Evolutionary conservation across 257 asterid genomes (phyloP), one percentile per base, ranked within the genome.

Genomic region (Lantana camara): DNA sequence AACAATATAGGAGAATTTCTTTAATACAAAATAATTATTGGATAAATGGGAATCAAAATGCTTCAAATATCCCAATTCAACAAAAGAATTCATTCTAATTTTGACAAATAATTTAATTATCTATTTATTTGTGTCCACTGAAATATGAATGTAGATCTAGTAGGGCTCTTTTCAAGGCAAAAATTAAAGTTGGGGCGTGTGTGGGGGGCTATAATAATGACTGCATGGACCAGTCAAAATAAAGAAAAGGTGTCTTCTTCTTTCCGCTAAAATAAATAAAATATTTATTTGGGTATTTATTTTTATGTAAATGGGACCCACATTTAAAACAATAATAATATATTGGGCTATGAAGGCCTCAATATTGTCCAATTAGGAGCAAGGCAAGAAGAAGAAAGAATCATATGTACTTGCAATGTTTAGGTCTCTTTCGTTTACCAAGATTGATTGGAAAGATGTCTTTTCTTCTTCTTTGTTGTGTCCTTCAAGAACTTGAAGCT

Each of bases 211-310:
- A 14, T 42, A 60, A 41, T 49, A 57, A 63, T 49, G 55, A 35
- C 54, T 47, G 60, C 49, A 38, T n/a, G 23, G 66, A 66, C 69
- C 81, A 58, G 81, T 75, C 78, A 65, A 80, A 72, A 74, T 74
- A 80, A 73, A 72, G 67, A 74, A 78, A 80, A 73, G 74, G 67
- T 67, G 46, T 76, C 71, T 65, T 74, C 64, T 48, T 22, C 75
- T 73, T 67, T 61, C 67, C 71, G 45, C 67, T 46, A 29, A 32
- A 67, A n/a, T n/a, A n/a, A n/a, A n/a, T n/a, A 3, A 73, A 14
- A 41, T 16, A 14, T 52, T 66, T 67, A 24, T 73, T 60, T 34
- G 32, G 5, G 27, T 27, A 3, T 2, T 2, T 30, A 35, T 35
- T 2, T 3, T 35, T 9, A 35, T 35, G 7, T 30, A 32, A 42